Evolutionary conservation across 2,329 filamentous ascomycete species (phyloP).

Genomic region (Diaporthe sp.): DNA sequence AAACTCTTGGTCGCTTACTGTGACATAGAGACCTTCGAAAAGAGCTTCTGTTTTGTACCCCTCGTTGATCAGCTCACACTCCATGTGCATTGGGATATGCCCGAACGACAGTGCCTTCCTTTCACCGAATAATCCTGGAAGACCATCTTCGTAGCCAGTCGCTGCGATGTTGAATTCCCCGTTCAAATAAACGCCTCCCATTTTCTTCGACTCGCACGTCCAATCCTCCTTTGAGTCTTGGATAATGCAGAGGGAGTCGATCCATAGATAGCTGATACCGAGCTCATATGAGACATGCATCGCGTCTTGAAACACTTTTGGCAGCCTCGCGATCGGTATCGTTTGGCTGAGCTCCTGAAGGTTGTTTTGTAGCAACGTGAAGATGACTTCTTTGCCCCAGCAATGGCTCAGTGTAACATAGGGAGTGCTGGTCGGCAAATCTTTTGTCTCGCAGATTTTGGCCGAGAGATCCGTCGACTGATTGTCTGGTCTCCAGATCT

Average conservation of each 20-base stretch:
- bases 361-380: background rate
- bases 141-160: constrained; percentile 3
- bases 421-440: background rate
- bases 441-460: background rate
- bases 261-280: background rate
- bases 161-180: constrained; percentile 3
- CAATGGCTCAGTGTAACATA: background rate
- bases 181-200: constrained; percentile 1
- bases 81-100: background rate
- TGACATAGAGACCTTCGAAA: background rate
- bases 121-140: background rate
- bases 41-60: background rate
- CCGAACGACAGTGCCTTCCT: background rate
- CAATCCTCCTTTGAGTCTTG: constrained; percentile 9
- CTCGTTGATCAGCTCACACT: background rate
- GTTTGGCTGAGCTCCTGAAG: background rate
- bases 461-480: background rate
- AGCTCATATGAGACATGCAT: background rate
- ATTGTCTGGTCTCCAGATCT: background rate
- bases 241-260: constrained; percentile 18
- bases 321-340: background rate
- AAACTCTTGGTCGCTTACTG: background rate
- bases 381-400: background rate
- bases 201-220: background rate
- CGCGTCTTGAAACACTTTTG: constrained; percentile 14